Percentiles rank a stretch among this genome's conserved stretches.
Conservation (phyloP, 768 basidiomycete genomes). For the Chalciporus chontae region DNA sequence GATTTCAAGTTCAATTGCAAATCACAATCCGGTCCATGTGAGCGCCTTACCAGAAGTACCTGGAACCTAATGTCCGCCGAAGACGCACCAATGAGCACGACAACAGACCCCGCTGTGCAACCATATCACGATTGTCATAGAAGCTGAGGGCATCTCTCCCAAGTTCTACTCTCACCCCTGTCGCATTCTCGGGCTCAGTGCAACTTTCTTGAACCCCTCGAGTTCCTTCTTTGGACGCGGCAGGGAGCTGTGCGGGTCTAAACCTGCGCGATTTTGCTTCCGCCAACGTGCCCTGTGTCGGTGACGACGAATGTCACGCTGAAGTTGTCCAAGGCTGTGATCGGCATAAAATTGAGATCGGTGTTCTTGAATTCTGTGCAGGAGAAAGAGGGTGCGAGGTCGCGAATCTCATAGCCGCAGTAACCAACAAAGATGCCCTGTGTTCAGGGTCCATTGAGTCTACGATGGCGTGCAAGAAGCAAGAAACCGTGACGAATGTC, state of each 20-base stretch:
- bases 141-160: not conserved
- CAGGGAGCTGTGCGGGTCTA: conserved; percentile 39
- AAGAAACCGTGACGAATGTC: conserved; percentile 20
- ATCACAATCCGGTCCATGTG: not conserved
- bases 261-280: conserved; percentile 44
- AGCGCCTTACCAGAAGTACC: not conserved
- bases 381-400: not conserved
- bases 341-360: not conserved
- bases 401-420: not conserved
- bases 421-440: not conserved
- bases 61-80: not conserved
- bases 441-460: too few relatives aligned
- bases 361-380: not conserved
- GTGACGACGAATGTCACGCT: conserved; percentile 37
- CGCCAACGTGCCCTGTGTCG: conserved; percentile 35
- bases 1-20: not conserved
- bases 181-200: not conserved
- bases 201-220: conserved; percentile 47
- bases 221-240: conserved; percentile 44
- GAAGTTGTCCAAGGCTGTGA: not conserved
- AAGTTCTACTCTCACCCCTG: not conserved
- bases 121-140: not conserved
- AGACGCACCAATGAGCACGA: not conserved
- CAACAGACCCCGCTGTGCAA: not conserved
- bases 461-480: too few relatives aligned